These are phyloP conservation scores for Fusarium mangiferae DNA, from an alignment of 2,329 filamentous ascomycete species.

Conservation along the genomic window DNA sequence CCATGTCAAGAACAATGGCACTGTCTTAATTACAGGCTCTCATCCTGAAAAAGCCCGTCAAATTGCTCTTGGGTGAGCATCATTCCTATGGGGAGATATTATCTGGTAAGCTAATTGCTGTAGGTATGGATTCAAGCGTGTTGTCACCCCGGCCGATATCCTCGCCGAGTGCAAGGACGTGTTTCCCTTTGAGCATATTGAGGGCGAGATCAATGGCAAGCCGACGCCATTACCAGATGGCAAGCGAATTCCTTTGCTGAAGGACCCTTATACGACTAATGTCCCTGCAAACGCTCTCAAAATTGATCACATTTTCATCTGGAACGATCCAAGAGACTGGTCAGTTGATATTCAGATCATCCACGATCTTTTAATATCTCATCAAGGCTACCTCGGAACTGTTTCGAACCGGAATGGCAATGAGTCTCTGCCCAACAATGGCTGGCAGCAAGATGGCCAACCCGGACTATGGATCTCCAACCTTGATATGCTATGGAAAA, in stretches of 20 bases:
- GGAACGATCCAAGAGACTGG: constrained; percentile 97
- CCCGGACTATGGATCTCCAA: constrained; percentile 89
- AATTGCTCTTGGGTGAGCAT: constrained; percentile 73
- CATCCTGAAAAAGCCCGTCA: constrained; percentile 72
- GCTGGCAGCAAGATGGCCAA: constrained; percentile 86
- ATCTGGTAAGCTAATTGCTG: not conserved
- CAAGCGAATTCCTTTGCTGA: constrained; percentile 46
- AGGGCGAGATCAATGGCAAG: constrained; percentile 45
- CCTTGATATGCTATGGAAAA: constrained; percentile 89
- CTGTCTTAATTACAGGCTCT: constrained; percentile 79
- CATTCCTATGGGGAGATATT: not conserved
- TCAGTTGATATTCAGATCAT: constrained; percentile 88
- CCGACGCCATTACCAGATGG: constrained; percentile 47
- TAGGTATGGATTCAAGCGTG: constrained; percentile 78
- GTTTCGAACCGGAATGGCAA: constrained; percentile 78
- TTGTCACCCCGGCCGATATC: constrained; percentile 88
- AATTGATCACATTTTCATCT: constrained; percentile 91
- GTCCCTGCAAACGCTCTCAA: constrained; percentile 65
- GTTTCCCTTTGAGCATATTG: constrained; percentile 78
- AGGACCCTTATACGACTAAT: constrained; percentile 48
- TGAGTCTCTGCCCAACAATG: constrained; percentile 70
- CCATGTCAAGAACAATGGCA: constrained; percentile 53
- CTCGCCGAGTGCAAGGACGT: constrained; percentile 77
- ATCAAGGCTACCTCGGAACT: constrained; percentile 82
- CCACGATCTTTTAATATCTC: constrained; percentile 82